Evolutionary conservation across 345 rosid species (phyloP).

Genomic region (Cardiospermum halicacabum): DNA sequence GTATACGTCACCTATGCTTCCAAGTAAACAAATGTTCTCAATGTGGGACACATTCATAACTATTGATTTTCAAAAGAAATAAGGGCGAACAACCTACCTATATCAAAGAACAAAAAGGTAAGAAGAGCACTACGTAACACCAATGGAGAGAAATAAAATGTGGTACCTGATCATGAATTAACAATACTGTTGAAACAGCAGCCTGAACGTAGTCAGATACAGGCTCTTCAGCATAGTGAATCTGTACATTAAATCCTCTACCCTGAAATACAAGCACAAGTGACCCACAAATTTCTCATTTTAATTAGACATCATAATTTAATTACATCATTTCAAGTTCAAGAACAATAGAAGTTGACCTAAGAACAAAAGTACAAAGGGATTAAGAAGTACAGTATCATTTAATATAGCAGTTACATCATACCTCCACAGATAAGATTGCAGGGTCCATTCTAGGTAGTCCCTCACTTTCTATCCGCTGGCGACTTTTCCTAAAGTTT

Average conservation of each 20-base stretch:
- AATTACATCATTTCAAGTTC: not conserved
- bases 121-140: too few species aligned
- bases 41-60: not conserved
- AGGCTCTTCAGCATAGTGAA: constrained; percentile 83
- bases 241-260: constrained; percentile 82
- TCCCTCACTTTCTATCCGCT: constrained; percentile 39
- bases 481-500: constrained; percentile 47
- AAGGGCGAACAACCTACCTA: not conserved
- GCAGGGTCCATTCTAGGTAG: constrained; percentile 69
- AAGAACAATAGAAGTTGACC: not conserved
- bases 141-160: too few species aligned
- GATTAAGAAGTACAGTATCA: not conserved
- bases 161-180: constrained; percentile 78
- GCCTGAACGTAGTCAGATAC: constrained; percentile 80
- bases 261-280: constrained; percentile 48
- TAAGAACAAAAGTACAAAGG: not conserved
- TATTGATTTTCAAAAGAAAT: not conserved
- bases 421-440: constrained; percentile 89
- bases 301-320: not conserved
- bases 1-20: not conserved
- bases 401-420: constrained; percentile 5
- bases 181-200: constrained; percentile 67
- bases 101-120: not conserved
- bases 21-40: not conserved
- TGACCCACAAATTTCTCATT: constrained; percentile 5